phyloP scores from a whole-genome alignment of 116 monocot species.

The Dioscorea cayenensis region DNA sequence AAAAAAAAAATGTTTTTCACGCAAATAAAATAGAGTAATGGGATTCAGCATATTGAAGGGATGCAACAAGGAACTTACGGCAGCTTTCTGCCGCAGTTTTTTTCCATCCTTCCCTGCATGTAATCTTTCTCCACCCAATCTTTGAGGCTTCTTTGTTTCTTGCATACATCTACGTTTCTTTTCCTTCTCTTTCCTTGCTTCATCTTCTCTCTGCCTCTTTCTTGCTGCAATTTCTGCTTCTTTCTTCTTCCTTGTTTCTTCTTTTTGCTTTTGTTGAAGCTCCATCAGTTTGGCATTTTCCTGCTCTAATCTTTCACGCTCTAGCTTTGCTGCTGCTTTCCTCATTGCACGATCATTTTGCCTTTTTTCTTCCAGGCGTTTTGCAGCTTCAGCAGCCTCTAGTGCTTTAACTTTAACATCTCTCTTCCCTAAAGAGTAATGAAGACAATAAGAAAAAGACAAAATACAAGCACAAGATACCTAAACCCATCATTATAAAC shows the following conservation, averaged over 20 bases:
- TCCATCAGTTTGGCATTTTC: conserved; percentile 47
- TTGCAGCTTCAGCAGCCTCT: conserved; percentile 83
- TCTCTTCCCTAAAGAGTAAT: conserved; percentile 45
- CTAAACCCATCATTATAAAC: too few species aligned
- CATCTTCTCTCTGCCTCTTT: conserved; percentile 55
- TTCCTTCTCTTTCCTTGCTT: conserved; percentile 37
- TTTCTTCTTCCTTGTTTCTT: conserved; percentile 52
- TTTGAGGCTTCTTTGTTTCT: conserved; percentile 28
- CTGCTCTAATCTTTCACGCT: conserved; percentile 45
- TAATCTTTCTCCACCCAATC: conserved; percentile 19
- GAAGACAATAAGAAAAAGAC: not conserved
- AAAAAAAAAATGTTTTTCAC: too few species aligned
- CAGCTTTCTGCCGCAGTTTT: conserved; percentile 14
- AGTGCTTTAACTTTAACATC: conserved; percentile 84
- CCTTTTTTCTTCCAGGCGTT: conserved; percentile 65
- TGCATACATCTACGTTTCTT: conserved; percentile 48
- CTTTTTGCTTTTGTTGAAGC: conserved; percentile 56
- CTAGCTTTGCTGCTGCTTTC: conserved; percentile 60
- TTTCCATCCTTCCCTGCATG: conserved; percentile 22
- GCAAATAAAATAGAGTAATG: conserved; percentile 1
- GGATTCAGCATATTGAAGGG: not conserved
- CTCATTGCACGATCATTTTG: conserved; percentile 67
- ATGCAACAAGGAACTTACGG: conserved; percentile 11
- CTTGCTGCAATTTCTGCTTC: conserved; percentile 30
- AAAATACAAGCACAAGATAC: not conserved